phyloP scores from a whole-genome alignment of 192 early-diverging fungal genomes.

The Rhizoclosmatium globosum region DNA sequence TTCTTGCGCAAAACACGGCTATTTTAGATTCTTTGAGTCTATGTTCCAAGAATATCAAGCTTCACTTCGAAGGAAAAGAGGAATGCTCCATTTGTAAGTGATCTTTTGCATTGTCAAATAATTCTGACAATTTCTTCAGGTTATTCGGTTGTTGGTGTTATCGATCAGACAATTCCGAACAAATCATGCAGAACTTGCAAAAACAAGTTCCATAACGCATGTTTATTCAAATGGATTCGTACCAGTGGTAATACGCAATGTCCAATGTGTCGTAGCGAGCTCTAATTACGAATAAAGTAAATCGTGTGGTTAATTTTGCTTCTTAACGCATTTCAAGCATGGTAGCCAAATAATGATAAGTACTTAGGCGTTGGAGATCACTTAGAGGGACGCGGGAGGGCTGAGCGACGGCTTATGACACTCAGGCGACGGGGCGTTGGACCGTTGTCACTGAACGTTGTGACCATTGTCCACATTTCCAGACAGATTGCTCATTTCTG shows the following conservation, averaged over 20 bases:
- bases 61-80: conserved; percentile 93
- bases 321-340: too few species aligned
- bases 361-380: too few species aligned
- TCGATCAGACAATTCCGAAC: conserved; percentile 85
- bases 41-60: conserved; percentile 84
- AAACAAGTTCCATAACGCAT: conserved; percentile 92
- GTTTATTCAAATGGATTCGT: conserved; percentile 90
- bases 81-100: conserved; percentile 94
- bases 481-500: too few species aligned
- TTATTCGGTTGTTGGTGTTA: conserved; percentile 92
- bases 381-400: too few species aligned
- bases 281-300: too few species aligned
- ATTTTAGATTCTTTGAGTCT: conserved; percentile 81
- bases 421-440: too few species aligned
- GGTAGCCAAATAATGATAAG: too few species aligned
- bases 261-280: conserved; percentile 69
- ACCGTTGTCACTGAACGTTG: too few species aligned
- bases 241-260: conserved; percentile 76
- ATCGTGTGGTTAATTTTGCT: too few species aligned
- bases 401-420: too few species aligned
- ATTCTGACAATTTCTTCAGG: conserved; percentile 20
- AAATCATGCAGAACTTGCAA: conserved; percentile 95
- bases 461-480: too few species aligned
- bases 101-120: too few species aligned
- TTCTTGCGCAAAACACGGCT: conserved; percentile 78